phyloP scores from a whole-genome alignment of 2,329 filamentous ascomycete genomes.

The Ceratocystis variospora region DNA sequence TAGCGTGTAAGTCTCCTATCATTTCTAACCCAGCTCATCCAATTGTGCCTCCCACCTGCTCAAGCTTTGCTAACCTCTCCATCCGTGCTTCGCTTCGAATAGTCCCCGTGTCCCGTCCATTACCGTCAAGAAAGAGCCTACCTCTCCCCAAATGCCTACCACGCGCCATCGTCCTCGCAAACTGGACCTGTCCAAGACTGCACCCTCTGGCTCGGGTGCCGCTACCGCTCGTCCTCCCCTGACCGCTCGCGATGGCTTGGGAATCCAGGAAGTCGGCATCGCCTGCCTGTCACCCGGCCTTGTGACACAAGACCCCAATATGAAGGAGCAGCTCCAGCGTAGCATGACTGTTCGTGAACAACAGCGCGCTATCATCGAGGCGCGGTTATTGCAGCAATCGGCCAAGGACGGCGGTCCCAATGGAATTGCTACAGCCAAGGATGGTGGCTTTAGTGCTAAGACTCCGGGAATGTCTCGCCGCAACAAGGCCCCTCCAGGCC shows the following conservation, averaged over 20 bases:
- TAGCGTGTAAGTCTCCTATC: slow-evolving; percentile 39
- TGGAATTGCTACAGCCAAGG: slow-evolving; percentile 31
- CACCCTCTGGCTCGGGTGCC: slow-evolving; percentile 37
- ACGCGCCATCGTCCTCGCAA: slow-evolving; percentile 62
- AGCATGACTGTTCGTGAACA: slow-evolving; percentile 89
- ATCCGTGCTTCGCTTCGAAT: slow-evolving; percentile 33
- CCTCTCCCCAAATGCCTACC: slow-evolving; percentile 65
- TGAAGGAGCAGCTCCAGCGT: slow-evolving; percentile 88
- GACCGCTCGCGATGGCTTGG: slow-evolving; percentile 64
- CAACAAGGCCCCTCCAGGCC: slow-evolving; percentile 70
- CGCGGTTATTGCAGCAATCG: slow-evolving; percentile 74
- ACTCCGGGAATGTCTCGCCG: slow-evolving; percentile 60
- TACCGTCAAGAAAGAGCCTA: slow-evolving; percentile 90
- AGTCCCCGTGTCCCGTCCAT: slow-evolving; percentile 56
- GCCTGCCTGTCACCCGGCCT: slow-evolving; percentile 93
- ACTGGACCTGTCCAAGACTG: slow-evolving; percentile 61
- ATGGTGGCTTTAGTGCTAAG: slow-evolving; percentile 44
- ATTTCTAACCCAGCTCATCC: slow-evolving; percentile 17
- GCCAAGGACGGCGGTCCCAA: slow-evolving; percentile 52
- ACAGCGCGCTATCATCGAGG: slow-evolving; percentile 88
- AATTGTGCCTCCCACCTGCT: neutral
- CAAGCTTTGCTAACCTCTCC: slow-evolving; percentile 15
- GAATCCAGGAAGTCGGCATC: slow-evolving; percentile 82
- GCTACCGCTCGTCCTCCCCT: slow-evolving; percentile 54
- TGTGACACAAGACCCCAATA: slow-evolving; percentile 86